Percentiles rank a stretch among this genome's conserved stretches.
phyloP scores from a whole-genome alignment of 192 early-diverging fungal species.

The Backusella westeae region DNA sequence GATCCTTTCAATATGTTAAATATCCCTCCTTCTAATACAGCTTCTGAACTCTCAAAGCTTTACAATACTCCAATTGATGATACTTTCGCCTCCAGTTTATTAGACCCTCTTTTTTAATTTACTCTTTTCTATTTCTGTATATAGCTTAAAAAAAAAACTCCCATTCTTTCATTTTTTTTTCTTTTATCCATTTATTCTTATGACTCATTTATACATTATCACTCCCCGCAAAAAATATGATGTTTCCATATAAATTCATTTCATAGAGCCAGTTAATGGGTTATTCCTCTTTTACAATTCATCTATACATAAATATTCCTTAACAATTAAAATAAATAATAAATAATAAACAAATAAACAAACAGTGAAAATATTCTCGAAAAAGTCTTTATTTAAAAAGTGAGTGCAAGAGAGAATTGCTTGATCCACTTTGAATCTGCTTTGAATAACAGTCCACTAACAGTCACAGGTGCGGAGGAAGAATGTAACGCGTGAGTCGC shows the following conservation, averaged over 20 bases:
- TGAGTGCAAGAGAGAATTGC: no score
- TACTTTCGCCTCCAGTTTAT: background rate
- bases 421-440: no score
- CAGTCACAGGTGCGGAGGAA: background rate
- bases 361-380: background rate
- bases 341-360: background rate
- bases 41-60: background rate
- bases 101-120: slow-evolving; percentile 21
- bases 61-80: background rate
- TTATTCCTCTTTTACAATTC: background rate
- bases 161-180: slow-evolving; percentile 1
- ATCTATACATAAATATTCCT: slow-evolving; percentile 5
- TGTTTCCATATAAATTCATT: slow-evolving; percentile 1
- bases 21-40: background rate
- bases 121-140: background rate
- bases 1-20: slow-evolving; percentile 17
- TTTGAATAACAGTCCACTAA: background rate
- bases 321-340: background rate
- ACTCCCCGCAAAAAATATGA: background rate
- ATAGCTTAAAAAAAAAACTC: background rate
- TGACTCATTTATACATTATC: slow-evolving; percentile 8
- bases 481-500: background rate
- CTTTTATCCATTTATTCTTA: background rate
- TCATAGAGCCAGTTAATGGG: background rate
- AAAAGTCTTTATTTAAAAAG: background rate